Evolutionary conservation across 2,329 filamentous ascomycete species (phyloP).

Genomic region (Metarhizium anisopliae): DNA sequence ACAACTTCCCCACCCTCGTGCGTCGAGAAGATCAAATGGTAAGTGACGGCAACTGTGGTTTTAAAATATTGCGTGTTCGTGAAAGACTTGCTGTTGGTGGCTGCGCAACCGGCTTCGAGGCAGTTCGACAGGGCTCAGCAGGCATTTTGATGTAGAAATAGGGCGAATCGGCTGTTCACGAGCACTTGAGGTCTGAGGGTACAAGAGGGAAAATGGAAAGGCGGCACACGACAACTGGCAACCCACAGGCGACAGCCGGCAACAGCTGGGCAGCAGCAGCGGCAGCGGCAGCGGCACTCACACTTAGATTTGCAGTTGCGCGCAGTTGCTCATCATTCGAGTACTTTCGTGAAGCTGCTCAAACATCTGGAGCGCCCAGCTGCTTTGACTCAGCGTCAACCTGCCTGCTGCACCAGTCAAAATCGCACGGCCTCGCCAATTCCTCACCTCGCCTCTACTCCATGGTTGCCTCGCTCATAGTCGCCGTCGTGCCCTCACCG

Average conservation of each 20-base stretch:
- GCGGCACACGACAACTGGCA: neutral
- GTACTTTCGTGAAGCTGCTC: no score
- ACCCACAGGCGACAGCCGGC: neutral
- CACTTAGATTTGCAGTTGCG: neutral
- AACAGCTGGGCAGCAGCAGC: neutral
- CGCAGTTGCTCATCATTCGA: neutral
- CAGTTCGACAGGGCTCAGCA: neutral
- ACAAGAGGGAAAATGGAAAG: neutral
- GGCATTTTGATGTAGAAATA: neutral
- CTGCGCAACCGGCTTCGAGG: neutral
- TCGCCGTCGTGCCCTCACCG: neutral
- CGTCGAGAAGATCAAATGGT: slow-evolving; percentile 53
- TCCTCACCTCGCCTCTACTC: neutral
- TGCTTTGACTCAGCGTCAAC: no score
- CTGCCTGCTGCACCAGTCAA: neutral
- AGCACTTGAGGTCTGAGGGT: no score
- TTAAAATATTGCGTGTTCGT: neutral
- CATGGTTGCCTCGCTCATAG: neutral
- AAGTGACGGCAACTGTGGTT: slow-evolving; percentile 19
- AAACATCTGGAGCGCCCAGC: no score
- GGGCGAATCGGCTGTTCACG: no score
- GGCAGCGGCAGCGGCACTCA: neutral
- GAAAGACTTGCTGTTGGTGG: neutral
- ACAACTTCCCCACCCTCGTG: slow-evolving; percentile 79
- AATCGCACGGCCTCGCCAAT: neutral